Evolutionary conservation across 148 eudicot species (phyloP).

Genomic region (Amaranthus cruentus): DNA sequence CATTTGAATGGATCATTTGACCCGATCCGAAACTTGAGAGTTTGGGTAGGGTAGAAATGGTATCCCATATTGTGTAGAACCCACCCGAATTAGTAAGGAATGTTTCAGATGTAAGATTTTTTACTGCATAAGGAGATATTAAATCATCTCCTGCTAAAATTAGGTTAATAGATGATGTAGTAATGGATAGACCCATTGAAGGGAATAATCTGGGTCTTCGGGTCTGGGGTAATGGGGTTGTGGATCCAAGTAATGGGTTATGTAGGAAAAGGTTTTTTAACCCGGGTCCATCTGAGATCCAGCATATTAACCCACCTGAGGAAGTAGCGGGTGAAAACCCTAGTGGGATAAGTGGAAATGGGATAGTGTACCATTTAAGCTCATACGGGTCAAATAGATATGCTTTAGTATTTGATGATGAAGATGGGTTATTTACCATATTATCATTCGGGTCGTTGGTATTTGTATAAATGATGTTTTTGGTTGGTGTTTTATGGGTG

Average conservation of each 20-base stretch:
- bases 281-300: constrained; percentile 69
- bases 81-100: constrained; percentile 71
- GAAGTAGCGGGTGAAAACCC: constrained; percentile 70
- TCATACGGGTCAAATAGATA: constrained; percentile 69
- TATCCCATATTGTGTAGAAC: constrained; percentile 67
- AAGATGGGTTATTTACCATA: background rate
- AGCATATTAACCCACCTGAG: constrained; percentile 73
- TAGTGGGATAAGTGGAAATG: constrained; percentile 53
- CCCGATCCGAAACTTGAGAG: constrained; percentile 84
- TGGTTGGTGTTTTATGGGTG: constrained; percentile 44
- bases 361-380: constrained; percentile 57
- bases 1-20: constrained; percentile 46
- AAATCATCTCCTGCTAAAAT: constrained; percentile 86
- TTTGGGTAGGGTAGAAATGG: constrained; percentile 61
- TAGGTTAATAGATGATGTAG: constrained; percentile 47
- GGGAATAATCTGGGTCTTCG: constrained; percentile 65
- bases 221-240: constrained; percentile 62
- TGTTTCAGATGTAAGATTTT: constrained; percentile 70
- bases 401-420: constrained; percentile 24
- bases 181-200: constrained; percentile 51
- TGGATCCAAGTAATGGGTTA: constrained; percentile 59
- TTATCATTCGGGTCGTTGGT: background rate
- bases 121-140: constrained; percentile 94
- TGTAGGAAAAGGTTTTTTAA: constrained; percentile 56
- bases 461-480: constrained; percentile 28